Conservation (phyloP, 2,329 filamentous ascomycete species). For the Tolypocladium tropicale region DNA sequence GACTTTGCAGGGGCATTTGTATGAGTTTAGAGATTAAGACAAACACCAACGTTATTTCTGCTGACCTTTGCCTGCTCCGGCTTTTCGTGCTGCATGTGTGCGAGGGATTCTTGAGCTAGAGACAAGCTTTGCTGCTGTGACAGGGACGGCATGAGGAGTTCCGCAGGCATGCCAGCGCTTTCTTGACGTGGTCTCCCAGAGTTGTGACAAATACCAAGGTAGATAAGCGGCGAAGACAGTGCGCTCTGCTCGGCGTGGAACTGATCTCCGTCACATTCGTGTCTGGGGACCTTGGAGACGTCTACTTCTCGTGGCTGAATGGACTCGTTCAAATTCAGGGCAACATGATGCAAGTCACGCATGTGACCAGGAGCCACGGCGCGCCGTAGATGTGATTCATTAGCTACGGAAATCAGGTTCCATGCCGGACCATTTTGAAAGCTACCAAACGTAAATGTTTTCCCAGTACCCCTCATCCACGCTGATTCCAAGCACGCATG, state of each 20-base stretch:
- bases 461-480: conserved; percentile 1
- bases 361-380: neutral
- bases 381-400: neutral
- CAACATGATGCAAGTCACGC: neutral
- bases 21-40: neutral
- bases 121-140: neutral
- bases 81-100: neutral
- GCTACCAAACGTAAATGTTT: conserved; percentile 4
- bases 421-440: conserved; percentile 17
- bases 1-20: conserved; percentile 1
- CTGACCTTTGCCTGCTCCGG: neutral
- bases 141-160: neutral
- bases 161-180: neutral
- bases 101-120: neutral
- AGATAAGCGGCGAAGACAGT: neutral
- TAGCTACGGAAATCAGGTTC: conserved; percentile 15
- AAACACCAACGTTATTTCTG: neutral
- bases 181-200: too few species aligned
- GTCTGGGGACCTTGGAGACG: too few species aligned
- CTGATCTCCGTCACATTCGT: too few species aligned
- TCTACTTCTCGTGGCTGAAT: too few species aligned
- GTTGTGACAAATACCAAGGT: neutral
- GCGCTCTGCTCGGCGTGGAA: neutral
- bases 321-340: neutral
- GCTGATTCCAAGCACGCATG: conserved; percentile 4